phyloP scores from a whole-genome alignment of 2,329 filamentous ascomycete species.

The Penicillium sp. region DNA sequence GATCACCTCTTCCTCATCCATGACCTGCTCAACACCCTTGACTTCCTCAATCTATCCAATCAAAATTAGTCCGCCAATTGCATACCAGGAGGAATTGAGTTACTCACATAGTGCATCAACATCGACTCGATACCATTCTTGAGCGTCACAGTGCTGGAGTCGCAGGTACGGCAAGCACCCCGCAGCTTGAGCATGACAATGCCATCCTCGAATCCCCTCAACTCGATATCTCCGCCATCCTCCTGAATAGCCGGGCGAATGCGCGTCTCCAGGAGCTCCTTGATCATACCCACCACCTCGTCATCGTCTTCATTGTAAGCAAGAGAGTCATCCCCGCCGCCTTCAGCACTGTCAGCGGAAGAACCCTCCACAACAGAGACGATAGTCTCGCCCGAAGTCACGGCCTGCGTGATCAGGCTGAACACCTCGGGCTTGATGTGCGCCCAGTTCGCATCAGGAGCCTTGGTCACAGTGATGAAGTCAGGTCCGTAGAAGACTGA shows the following conservation, averaged over 20 bases:
- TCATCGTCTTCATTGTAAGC: conserved; percentile 86
- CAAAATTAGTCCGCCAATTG: conserved; percentile 15
- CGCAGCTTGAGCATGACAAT: conserved; percentile 82
- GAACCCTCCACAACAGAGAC: conserved; percentile 69
- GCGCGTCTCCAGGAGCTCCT: conserved; percentile 91
- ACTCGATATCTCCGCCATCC: conserved; percentile 96
- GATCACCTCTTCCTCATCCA: conserved; percentile 90
- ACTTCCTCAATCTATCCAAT: conserved; percentile 81
- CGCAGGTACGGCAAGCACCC: conserved; percentile 91
- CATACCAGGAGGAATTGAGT: neutral
- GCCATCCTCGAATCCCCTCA: conserved; percentile 82
- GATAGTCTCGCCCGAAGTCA: conserved; percentile 78
- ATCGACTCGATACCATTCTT: conserved; percentile 99
- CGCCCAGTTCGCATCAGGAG: conserved; percentile 83
- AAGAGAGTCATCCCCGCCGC: conserved; percentile 64
- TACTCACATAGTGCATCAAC: conserved; percentile 89
- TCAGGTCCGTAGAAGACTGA: conserved; percentile 91
- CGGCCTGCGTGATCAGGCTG: conserved; percentile 86
- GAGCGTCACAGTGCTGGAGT: conserved; percentile 92
- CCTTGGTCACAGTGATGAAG: conserved; percentile 96
- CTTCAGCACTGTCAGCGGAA: conserved; percentile 47
- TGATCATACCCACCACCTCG: conserved; percentile 97
- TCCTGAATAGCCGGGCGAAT: conserved; percentile 96
- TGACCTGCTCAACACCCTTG: conserved; percentile 82
- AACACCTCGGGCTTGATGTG: conserved; percentile 96